A percentile compares a stretch with the other conserved stretches of the same genome.
phyloP scores from a whole-genome alignment of 306 rosid species.

The Inga leiocalycina region DNA sequence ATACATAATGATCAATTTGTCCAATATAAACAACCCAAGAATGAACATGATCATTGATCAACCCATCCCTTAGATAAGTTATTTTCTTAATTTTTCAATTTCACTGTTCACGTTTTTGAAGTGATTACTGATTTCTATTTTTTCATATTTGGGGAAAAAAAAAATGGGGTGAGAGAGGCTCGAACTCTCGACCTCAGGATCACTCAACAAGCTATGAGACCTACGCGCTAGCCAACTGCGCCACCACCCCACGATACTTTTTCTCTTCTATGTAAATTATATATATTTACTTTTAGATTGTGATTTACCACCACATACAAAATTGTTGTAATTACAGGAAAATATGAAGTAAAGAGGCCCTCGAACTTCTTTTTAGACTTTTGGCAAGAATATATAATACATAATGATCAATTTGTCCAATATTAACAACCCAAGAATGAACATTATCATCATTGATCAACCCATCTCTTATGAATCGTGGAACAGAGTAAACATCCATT shows the following conservation, averaged over 20 bases:
- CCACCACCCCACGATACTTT: background rate
- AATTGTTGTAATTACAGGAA: background rate
- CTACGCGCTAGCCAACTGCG: conserved; percentile 2
- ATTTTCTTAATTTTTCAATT: too few species aligned
- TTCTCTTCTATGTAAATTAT: too few species aligned
- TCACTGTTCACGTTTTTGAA: too few species aligned
- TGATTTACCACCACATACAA: background rate
- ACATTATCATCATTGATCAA: background rate
- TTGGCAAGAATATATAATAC: background rate
- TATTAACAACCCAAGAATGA: background rate
- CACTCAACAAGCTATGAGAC: background rate
- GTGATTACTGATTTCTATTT: too few species aligned
- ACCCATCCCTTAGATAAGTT: background rate
- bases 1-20: background rate
- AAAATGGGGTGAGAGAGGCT: background rate
- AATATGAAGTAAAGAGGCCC: background rate
- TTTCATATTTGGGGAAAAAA: too few species aligned
- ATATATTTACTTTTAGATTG: too few species aligned
- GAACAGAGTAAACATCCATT: background rate
- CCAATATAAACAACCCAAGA: background rate
- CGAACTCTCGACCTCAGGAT: background rate
- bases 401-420: background rate
- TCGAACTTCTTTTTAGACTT: too few species aligned
- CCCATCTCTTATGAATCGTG: background rate
- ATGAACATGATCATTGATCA: background rate